Evolutionary conservation across 2,329 filamentous ascomycete genomes (phyloP).

Genomic region (Sordariomycetes sp.): DNA sequence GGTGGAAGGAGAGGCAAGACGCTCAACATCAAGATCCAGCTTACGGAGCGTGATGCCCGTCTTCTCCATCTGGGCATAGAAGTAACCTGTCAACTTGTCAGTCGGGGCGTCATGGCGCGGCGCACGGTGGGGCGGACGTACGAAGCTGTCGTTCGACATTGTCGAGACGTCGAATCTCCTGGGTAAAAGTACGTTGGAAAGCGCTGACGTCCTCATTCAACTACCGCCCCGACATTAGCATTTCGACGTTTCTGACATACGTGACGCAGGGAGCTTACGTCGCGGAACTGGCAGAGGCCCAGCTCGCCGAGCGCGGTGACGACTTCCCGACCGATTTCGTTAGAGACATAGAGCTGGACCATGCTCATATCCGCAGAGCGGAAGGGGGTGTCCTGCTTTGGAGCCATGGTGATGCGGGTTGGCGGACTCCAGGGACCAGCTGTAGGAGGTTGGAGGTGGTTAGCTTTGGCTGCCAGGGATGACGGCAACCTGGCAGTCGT

Average conservation of each 20-base stretch:
- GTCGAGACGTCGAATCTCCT: conserved; percentile 93
- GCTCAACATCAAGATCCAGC: conserved; percentile 82
- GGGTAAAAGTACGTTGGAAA: conserved; percentile 95
- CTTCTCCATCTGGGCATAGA: conserved; percentile 94
- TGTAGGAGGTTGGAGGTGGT: conserved; percentile 7
- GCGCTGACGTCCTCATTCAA: conserved; percentile 88
- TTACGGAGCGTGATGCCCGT: conserved; percentile 76
- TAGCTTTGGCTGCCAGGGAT: conserved; percentile 1
- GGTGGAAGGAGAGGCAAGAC: conserved; percentile 78
- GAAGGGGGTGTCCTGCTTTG: conserved; percentile 84
- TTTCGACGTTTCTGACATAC: background rate
- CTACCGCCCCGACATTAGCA: conserved; percentile 36
- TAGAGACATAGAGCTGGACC: conserved; percentile 98
- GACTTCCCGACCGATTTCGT: conserved; percentile 96
- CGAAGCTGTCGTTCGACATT: conserved; percentile 97
- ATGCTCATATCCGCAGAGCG: conserved; percentile 99
- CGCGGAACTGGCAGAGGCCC: conserved; percentile 91
- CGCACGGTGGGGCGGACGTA: conserved; percentile 36
- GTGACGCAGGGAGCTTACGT: conserved; percentile 53
- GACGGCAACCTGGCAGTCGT: conserved; percentile 3
- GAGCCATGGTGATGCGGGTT: conserved; percentile 40
- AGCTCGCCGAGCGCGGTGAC: conserved; percentile 94
- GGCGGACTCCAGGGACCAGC: conserved; percentile 18
- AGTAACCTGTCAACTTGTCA: conserved; percentile 60
- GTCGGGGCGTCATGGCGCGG: conserved; percentile 3